A percentile compares a stretch with the other conserved stretches of the same genome.
Conservation (phyloP, 2,329 filamentous ascomycete genomes). For the Colletotrichum nymphaeae region DNA sequence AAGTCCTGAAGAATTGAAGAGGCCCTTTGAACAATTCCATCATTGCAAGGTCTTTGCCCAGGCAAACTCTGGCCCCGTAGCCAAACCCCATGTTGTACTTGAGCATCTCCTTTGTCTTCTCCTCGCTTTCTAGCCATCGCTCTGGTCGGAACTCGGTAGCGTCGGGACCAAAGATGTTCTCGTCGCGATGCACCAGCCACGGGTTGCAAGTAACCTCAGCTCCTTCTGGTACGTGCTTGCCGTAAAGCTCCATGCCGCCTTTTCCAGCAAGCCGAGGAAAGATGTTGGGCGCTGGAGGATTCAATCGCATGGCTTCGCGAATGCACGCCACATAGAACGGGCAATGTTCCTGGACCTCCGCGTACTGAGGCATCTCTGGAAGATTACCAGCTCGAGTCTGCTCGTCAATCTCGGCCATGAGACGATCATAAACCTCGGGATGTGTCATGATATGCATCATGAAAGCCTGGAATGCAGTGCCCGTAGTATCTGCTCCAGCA, state of each 20-base stretch:
- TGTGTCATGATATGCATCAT: constrained; percentile 55
- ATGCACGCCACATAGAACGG: constrained; percentile 63
- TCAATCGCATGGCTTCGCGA: constrained; percentile 61
- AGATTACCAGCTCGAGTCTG: constrained; percentile 47
- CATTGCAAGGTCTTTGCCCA: constrained; percentile 62
- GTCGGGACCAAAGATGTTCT: constrained; percentile 53
- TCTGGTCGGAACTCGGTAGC: constrained; percentile 59
- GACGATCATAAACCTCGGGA: constrained; percentile 53
- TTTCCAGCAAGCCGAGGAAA: constrained; percentile 56
- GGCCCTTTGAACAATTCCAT: constrained; percentile 64
- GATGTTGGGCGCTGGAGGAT: constrained; percentile 62
- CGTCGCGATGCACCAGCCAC: constrained; percentile 53
- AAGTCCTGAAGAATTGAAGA: constrained; percentile 54
- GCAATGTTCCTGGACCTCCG: constrained; percentile 52
- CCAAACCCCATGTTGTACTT: constrained; percentile 63
- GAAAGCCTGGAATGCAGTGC: constrained; percentile 60
- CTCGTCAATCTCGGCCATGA: constrained; percentile 59
- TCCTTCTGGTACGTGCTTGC: constrained; percentile 47
- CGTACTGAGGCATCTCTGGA: constrained; percentile 51
- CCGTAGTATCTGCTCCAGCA: constrained; percentile 64
- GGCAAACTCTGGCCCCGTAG: constrained; percentile 58
- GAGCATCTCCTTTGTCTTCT: constrained; percentile 52
- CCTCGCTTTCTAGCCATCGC: constrained; percentile 57
- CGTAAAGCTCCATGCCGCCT: constrained; percentile 44
- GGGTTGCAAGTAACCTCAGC: constrained; percentile 54